Base-by-base conservation (phyloP, 2,329 filamentous ascomycete genomes). In the Rhexocercosporidium sp. region DNA sequence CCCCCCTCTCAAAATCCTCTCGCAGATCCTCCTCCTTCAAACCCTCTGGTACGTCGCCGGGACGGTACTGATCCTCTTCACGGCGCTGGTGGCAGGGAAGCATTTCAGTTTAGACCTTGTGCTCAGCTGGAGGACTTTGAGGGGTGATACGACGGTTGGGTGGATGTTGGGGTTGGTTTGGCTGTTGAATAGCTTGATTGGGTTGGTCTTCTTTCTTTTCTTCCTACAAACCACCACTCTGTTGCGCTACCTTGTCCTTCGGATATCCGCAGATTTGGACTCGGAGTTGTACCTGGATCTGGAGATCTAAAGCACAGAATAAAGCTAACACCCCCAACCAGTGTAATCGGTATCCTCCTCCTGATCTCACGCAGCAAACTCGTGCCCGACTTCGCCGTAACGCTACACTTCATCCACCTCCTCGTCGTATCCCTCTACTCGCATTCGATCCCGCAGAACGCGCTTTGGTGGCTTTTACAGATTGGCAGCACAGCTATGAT, bases 381-480 rank as follows among this genome's bases (percentile, higher is more conserved):
- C 68, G 92, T 98, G 60, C 93, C 93, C 72, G 96, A 99, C 81
- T 99, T 98, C 78, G 92, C 93, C 37, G 83, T 97, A 27, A 97
- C 95, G 2, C 86, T 97, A 20, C 93, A 97, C 81, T 86, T 92
- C 78, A 82, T 97, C 49, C 92, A 97, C 78, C 86, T 97, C 62
- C 71, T 96, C 74, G 79, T 93, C 74, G 92, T 92, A 31, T 90
- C 89, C 22, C 78, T 97, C 39, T 97, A 97, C 80, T 90, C 92
- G 3, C 88, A 89, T 75, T 85, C 87, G 11, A 77, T 98, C 31
- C 96, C 96, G 1, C 84, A 86, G 11, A 90, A 95, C 78, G 81
- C 88, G 70, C 90, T 96, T 75, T 99, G 96, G 96, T 99, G 96
- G 95, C 82, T 81, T 1, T 78, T 92, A 0, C 89, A 92, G 76